These are phyloP conservation scores for Exophiala mesophila DNA, from an alignment of 2,329 filamentous ascomycete species.

Conservation along the genomic window DNA sequence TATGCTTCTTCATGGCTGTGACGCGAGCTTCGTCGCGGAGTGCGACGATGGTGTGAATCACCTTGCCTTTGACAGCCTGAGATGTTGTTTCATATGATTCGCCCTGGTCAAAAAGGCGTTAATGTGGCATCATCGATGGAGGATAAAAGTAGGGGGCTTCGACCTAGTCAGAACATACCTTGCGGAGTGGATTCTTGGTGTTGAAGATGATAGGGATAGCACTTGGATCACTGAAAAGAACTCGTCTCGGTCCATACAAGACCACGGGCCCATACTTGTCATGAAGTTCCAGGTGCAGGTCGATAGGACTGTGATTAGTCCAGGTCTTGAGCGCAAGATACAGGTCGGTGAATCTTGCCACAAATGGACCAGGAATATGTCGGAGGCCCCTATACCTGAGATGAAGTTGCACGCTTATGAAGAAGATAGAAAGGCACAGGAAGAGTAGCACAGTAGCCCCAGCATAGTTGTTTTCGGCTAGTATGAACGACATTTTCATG, in stretches of 20 bases:
- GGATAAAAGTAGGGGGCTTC: neutral
- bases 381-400: too few species aligned
- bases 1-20: conserved; percentile 71
- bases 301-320: conserved; percentile 1
- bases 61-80: conserved; percentile 9
- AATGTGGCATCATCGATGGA: neutral
- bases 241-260: conserved; percentile 11
- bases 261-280: conserved; percentile 17
- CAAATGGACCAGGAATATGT: conserved; percentile 57
- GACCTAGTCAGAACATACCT: conserved; percentile 4
- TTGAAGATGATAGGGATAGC: conserved; percentile 13
- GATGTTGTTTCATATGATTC: conserved; percentile 7
- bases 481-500: too few species aligned
- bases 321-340: conserved; percentile 55
- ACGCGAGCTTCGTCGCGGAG: conserved; percentile 11
- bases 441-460: too few species aligned
- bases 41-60: conserved; percentile 3
- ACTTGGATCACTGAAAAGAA: conserved; percentile 15
- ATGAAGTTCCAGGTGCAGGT: conserved; percentile 9
- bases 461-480: too few species aligned
- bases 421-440: too few species aligned
- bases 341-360: conserved; percentile 66
- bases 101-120: too few species aligned
- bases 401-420: too few species aligned
- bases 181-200: conserved; percentile 11